Evolutionary conservation across 2,329 filamentous ascomycete species (phyloP).

Genomic region (Paecilomyces fulvus): DNA sequence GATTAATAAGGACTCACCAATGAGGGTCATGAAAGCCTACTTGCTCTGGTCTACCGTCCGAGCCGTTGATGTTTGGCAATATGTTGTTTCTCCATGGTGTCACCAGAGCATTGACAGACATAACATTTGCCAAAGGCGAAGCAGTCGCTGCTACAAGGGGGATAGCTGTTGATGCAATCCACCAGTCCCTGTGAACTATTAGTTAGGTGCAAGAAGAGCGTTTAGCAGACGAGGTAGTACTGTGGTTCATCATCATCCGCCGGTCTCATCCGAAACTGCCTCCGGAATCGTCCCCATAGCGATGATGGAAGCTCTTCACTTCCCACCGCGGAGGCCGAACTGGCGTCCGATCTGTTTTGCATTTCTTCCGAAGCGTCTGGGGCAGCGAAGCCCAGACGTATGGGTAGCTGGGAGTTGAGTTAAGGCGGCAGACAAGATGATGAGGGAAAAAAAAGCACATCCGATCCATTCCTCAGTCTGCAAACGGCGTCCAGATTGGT

Average conservation of each 20-base stretch:
- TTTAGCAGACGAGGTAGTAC: conserved; percentile 1
- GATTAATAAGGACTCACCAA: conserved; percentile 46
- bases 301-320: conserved; percentile 3
- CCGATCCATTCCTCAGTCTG: not conserved
- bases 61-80: conserved; percentile 34
- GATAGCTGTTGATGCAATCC: conserved; percentile 47
- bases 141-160: conserved; percentile 76
- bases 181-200: conserved; percentile 32
- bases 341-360: not conserved
- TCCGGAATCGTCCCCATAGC: conserved; percentile 12
- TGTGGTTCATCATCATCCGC: conserved; percentile 36
- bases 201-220: not conserved
- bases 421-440: not conserved
- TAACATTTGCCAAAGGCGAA: conserved; percentile 77
- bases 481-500: not conserved
- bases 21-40: conserved; percentile 56
- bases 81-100: conserved; percentile 61
- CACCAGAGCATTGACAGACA: conserved; percentile 80
- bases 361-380: not conserved
- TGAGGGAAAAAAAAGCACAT: not conserved
- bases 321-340: too few species aligned
- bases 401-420: not conserved
- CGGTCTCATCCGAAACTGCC: conserved; percentile 26
- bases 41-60: conserved; percentile 43
- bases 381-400: not conserved